Base-by-base conservation (phyloP, 176 grass and related monocot species). In the Miscanthus lutarioriparius region DNA sequence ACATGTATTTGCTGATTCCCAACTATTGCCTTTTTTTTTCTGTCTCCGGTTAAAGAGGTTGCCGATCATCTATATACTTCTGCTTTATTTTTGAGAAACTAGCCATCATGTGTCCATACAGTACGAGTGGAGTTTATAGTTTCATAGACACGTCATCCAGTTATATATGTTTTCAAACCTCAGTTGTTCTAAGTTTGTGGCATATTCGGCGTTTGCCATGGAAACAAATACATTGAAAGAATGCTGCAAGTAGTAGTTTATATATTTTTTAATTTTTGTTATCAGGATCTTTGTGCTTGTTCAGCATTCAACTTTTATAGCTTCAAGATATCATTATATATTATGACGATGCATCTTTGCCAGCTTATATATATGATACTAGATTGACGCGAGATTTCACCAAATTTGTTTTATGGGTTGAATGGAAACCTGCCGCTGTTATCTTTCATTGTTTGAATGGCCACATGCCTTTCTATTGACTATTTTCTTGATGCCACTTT, bases 401-500 rank as follows among this genome's bases (percentile, higher is more conserved):
- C 25, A 45, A 22, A 28, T 65, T 45, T 10, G 8, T 45, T 79
- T 64, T 39, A 17, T 41, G 27, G 59, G 65, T 65, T 65, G 14
- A 45, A 65, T 30, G 59, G 8, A 2, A 20, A 65, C 61, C 4
- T 20, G 40, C 61, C 10, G 33, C 65, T 28, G 11, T 64, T n/a
- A 48, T 30, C 2, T n/a, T 67, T 66, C 11, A 8, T 39, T 62
- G 10, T 77, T 59, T 77, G 27, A 80, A 48, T 67, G 6, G 10
- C 1, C 17, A 75, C 47, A 32, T 47, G 5, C 39, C 12, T 72
- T 72, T 10, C 19, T 37, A 75, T 59, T 80, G 2, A 79, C 48
- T 40, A 36, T 36, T 85, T 76, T 88, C 13, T 12, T 86, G 23
- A 86, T 65, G 33, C 25, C 36, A 79, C 1, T 68, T 80, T 17